phyloP scores from a whole-genome alignment of 164 flowering plant genomes.

The Litsea cubeba region DNA sequence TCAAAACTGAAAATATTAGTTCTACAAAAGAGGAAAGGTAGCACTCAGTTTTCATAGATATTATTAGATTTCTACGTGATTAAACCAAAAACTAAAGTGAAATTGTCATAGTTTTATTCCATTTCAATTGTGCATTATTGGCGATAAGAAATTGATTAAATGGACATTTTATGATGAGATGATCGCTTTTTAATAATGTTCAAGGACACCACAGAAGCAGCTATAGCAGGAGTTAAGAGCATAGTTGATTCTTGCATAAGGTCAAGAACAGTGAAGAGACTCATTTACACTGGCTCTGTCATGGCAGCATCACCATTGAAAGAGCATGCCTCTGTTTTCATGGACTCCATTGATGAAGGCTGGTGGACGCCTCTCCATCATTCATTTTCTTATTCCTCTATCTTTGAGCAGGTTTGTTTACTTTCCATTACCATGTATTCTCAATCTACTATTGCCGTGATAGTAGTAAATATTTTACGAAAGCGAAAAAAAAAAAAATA shows the following conservation, averaged over 20 bases:
- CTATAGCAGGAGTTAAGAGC: constrained; percentile 29
- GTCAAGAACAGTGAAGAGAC: constrained; percentile 40
- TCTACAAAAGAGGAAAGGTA: too few relatives aligned
- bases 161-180: too few relatives aligned
- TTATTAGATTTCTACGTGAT: too few relatives aligned
- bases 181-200: constrained; percentile 16
- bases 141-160: too few relatives aligned
- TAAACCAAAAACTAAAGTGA: too few relatives aligned
- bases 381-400: constrained; percentile 12
- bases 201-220: constrained; percentile 34
- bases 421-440: neutral
- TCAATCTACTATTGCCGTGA: neutral
- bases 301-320: constrained; percentile 38
- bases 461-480: neutral
- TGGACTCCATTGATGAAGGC: constrained; percentile 33
- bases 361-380: constrained; percentile 44
- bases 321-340: constrained; percentile 33
- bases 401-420: constrained; percentile 11
- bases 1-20: too few relatives aligned
- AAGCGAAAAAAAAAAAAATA: too few relatives aligned
- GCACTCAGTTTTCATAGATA: too few relatives aligned
- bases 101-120: too few relatives aligned
- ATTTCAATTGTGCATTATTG: too few relatives aligned
- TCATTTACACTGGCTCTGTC: constrained; percentile 43
- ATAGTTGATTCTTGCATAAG: constrained; percentile 31